These are phyloP conservation scores for Pharnaceum exiguum DNA, from an alignment of 148 eudicot genomes.

Conservation along the genomic window DNA sequence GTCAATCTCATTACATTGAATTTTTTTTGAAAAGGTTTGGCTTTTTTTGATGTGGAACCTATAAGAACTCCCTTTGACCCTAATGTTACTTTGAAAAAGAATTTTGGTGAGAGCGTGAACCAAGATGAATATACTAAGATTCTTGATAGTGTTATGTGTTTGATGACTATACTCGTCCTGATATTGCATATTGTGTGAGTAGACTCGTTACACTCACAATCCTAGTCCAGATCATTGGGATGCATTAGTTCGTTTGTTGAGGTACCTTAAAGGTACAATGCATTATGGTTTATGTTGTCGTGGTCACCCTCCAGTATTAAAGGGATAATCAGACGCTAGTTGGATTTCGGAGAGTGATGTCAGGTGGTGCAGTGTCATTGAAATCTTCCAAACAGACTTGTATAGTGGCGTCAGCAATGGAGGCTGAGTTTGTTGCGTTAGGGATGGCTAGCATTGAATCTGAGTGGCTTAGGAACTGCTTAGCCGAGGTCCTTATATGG, in stretches of 20 bases:
- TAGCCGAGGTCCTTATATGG: not conserved
- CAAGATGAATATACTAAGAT: not conserved
- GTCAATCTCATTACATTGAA: not conserved
- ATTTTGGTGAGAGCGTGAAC: not conserved
- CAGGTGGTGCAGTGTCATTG: not conserved
- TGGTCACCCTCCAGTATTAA: not conserved
- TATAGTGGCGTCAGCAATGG: not conserved
- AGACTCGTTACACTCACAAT: not conserved
- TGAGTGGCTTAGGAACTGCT: not conserved
- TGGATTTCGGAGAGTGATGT: not conserved
- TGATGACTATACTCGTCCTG: not conserved
- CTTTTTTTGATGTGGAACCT: not conserved
- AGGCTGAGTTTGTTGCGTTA: not conserved
- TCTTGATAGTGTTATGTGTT: not conserved
- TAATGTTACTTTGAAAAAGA: not conserved
- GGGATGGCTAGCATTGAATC: not conserved
- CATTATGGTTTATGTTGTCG: not conserved
- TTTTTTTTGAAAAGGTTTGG: not conserved
- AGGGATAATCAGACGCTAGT: not conserved
- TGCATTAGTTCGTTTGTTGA: not conserved
- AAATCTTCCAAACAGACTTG: constrained; percentile 6
- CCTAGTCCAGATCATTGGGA: constrained; percentile 4
- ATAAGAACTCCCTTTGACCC: not conserved
- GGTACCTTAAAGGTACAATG: not conserved
- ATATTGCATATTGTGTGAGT: not conserved